phyloP scores from a whole-genome alignment of 768 basidiomycete genomes.

The Tulasnella sp. region DNA sequence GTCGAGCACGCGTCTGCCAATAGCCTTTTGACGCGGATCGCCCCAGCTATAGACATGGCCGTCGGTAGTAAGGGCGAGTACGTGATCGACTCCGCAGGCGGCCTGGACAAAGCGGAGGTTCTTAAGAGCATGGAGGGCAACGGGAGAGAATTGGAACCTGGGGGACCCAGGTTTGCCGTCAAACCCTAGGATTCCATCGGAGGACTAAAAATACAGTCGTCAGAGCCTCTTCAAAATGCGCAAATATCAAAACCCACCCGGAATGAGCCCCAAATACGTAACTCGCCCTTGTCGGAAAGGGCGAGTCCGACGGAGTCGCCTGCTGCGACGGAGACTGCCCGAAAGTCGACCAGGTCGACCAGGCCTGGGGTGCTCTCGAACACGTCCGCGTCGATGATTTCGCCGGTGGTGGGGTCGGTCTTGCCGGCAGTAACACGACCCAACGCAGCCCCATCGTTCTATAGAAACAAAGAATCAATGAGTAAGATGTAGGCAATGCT shows the following conservation, averaged over 20 bases:
- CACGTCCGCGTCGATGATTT: conserved; percentile 28
- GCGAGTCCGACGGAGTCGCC: conserved; percentile 87
- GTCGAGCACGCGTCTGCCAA: conserved; percentile 83
- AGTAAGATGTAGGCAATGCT: background rate
- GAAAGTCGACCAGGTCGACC: conserved; percentile 61
- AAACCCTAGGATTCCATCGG: conserved; percentile 77
- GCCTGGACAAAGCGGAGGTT: conserved; percentile 50
- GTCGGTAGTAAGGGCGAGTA: conserved; percentile 77
- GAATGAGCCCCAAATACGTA: conserved; percentile 86
- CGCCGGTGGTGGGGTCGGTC: conserved; percentile 25
- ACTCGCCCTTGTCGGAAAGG: conserved; percentile 63
- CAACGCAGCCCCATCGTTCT: conserved; percentile 31
- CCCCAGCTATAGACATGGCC: conserved; percentile 87
- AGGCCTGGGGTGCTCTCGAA: conserved; percentile 31
- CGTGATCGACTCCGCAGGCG: conserved; percentile 78
- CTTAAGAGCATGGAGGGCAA: conserved; percentile 26
- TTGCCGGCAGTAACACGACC: conserved; percentile 29
- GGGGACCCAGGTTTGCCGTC: conserved; percentile 39
- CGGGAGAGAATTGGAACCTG: conserved; percentile 57
- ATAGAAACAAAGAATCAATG: background rate
- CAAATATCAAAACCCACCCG: conserved; percentile 40
- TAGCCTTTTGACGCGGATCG: conserved; percentile 79
- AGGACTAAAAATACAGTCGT: conserved; percentile 3
- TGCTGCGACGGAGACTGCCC: conserved; percentile 69
- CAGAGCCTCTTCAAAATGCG: background rate